These are phyloP conservation scores for Colletotrichum sp. DNA, from an alignment of 2,329 filamentous ascomycete genomes.

Conservation along the genomic window DNA sequence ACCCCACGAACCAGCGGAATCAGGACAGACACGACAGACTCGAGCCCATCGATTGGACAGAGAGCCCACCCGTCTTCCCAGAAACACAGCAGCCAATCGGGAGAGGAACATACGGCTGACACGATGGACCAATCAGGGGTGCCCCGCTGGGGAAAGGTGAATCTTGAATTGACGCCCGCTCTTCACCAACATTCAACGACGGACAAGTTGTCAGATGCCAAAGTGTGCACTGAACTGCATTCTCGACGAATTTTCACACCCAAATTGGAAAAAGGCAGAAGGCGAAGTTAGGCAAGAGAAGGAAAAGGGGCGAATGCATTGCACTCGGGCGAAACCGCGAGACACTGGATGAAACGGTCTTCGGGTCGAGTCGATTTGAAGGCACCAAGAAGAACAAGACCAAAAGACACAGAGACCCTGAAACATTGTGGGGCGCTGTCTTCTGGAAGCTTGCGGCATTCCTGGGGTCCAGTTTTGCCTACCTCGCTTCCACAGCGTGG, in stretches of 20 bases:
- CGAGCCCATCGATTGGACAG: not conserved
- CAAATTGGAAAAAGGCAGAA: not conserved
- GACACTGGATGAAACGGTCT: constrained; percentile 13
- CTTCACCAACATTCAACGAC: not conserved
- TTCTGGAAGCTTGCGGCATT: constrained; percentile 20
- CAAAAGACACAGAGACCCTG: not conserved
- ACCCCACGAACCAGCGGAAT: constrained; percentile 8
- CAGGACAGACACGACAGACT: not conserved
- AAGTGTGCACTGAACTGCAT: not conserved
- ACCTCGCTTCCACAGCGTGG: not conserved
- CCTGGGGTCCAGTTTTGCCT: not conserved
- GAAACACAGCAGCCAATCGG: constrained; percentile 5
- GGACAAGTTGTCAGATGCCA: not conserved
- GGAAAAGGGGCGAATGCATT: not conserved
- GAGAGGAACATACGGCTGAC: constrained; percentile 6
- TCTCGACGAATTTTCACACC: not conserved
- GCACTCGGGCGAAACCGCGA: constrained; percentile 17
- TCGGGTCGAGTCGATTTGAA: not conserved
- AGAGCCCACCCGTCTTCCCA: not conserved
- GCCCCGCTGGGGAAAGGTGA: not conserved
- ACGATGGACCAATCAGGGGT: constrained; percentile 5
- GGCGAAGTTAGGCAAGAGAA: not conserved
- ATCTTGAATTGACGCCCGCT: constrained; percentile 19
- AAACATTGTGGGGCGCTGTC: constrained; percentile 18
- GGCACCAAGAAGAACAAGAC: not conserved